phyloP scores from a whole-genome alignment of 192 early-diverging fungal species.

The Jimgerdemannia flammicorona region DNA sequence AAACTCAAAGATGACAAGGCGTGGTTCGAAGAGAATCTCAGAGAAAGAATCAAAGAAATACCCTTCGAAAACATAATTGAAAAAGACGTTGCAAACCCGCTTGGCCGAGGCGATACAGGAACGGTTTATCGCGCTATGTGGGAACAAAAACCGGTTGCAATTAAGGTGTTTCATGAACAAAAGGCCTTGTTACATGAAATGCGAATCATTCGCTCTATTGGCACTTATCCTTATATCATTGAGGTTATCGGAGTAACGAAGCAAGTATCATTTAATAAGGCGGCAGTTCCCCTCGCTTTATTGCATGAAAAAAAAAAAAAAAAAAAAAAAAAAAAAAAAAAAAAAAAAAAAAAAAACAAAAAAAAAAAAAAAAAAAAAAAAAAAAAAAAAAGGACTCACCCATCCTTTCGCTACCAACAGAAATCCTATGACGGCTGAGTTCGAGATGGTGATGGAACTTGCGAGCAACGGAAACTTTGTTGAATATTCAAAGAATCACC shows the following conservation, averaged over 20 bases:
- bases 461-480: background rate
- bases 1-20: background rate
- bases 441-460: background rate
- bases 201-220: background rate
- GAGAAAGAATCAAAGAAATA: background rate
- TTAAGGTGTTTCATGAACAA: background rate
- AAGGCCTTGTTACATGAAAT: background rate
- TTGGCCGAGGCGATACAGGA: background rate
- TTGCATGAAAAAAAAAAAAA: too few relatives aligned
- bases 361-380: too few relatives aligned
- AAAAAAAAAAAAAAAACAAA: too few relatives aligned
- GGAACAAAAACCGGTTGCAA: background rate
- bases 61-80: background rate
- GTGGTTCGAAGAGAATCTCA: background rate
- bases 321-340: too few relatives aligned
- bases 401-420: background rate
- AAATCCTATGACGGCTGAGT: background rate
- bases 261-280: background rate
- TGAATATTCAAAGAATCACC: background rate
- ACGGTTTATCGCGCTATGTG: background rate
- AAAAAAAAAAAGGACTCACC: background rate
- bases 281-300: too few relatives aligned
- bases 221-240: background rate
- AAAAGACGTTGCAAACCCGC: background rate
- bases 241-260: background rate